Conservation (phyloP, 768 basidiomycete species). For the Trametes maxima region DNA sequence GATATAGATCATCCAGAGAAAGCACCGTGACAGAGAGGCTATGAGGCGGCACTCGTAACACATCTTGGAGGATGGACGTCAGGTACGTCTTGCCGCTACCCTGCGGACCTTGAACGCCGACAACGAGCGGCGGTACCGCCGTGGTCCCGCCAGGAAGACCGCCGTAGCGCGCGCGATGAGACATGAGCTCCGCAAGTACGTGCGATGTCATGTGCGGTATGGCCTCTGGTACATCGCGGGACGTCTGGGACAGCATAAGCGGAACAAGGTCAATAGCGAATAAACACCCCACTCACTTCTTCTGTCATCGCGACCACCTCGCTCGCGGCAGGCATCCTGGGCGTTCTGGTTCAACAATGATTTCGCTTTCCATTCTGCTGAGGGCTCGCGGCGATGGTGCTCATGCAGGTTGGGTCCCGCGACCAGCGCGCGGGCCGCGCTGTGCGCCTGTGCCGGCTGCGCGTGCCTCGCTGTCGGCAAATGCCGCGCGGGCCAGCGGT, state of each 20-base stretch:
- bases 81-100: slow-evolving; percentile 92
- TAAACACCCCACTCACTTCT: no score
- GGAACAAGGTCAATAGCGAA: neutral
- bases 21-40: slow-evolving; percentile 61
- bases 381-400: neutral
- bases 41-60: slow-evolving; percentile 44
- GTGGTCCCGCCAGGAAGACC: neutral
- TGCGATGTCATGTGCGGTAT: slow-evolving; percentile 43
- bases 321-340: no score
- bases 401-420: neutral
- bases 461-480: slow-evolving; percentile 5
- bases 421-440: neutral
- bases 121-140: slow-evolving; percentile 62
- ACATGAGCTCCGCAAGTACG: slow-evolving; percentile 39
- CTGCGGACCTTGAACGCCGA: slow-evolving; percentile 91
- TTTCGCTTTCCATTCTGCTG: neutral
- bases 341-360: neutral
- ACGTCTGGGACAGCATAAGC: neutral
- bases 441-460: neutral
- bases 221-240: slow-evolving; percentile 29
- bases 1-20: slow-evolving; percentile 87
- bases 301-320: no score
- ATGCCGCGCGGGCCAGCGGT: slow-evolving; percentile 11
- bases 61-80: slow-evolving; percentile 54
- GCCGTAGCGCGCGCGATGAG: slow-evolving; percentile 31